Conservation (phyloP, 2,329 filamentous ascomycete genomes). For the Arthrobotrys sphaeroides region DNA sequence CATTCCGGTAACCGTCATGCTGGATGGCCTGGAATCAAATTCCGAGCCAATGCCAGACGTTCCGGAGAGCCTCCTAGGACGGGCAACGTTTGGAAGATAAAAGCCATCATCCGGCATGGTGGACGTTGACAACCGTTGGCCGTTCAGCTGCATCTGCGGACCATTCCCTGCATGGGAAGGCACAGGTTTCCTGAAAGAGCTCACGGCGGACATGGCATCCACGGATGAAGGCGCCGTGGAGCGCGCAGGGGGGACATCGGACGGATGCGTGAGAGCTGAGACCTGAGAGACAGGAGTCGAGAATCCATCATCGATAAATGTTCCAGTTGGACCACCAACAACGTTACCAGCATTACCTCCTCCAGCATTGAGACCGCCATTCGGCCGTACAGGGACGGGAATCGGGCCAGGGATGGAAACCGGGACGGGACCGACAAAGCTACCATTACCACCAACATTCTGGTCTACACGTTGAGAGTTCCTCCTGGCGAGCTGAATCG, state of each 20-base stretch:
- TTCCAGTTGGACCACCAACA: not conserved
- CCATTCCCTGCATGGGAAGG: not conserved
- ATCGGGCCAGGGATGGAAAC: not conserved
- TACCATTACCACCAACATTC: not conserved
- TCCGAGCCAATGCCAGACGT: constrained; percentile 38
- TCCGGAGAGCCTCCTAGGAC: constrained; percentile 20
- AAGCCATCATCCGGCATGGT: constrained; percentile 34
- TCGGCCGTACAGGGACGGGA: not conserved
- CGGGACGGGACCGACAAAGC: not conserved
- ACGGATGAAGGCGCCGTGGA: constrained; percentile 51
- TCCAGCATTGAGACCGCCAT: too few relatives aligned
- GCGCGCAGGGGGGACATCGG: constrained; percentile 33
- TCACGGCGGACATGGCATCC: constrained; percentile 42
- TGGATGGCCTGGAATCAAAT: constrained; percentile 49
- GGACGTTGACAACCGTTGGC: constrained; percentile 41
- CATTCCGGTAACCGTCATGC: constrained; percentile 48
- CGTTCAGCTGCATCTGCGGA: constrained; percentile 47
- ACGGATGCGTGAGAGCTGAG: constrained; percentile 44
- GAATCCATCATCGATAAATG: constrained; percentile 29
- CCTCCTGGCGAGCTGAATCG: constrained; percentile 3
- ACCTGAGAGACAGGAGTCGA: constrained; percentile 50
- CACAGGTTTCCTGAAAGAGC: constrained; percentile 36
- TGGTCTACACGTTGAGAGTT: not conserved
- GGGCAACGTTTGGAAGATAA: constrained; percentile 15
- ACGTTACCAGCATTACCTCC: too few relatives aligned